Base-by-base conservation (phyloP, 2,329 filamentous ascomycete species). In the Sclerotinia minor region DNA sequence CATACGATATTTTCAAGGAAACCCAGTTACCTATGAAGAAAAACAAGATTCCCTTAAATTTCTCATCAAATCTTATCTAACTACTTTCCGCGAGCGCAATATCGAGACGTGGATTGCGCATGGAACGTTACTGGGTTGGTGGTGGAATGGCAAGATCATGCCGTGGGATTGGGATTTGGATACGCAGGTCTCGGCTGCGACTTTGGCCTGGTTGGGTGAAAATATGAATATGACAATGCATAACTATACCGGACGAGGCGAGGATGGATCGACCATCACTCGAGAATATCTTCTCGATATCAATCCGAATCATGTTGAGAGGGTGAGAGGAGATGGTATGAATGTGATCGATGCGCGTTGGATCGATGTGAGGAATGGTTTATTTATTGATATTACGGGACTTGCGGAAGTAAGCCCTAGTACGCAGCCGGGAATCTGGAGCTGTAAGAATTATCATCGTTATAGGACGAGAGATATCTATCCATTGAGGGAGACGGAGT, bases 111-210 rank as follows among this genome's bases (percentile, higher is more conserved):
- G 92, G 92, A 87, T 96, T 69, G 92, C 92, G 50, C 92, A 96
- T 78, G 92, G 92, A 60, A 93, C 92, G 5, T 80, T 95, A 61
- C 81, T 96, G 29, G 92, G 92, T 17, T 96, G 92, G 92, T 95
- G 91, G 90, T 96, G 92, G 92, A 94, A 92, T 76, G 84, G 82
- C 53, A 80, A 87, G 79, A 87, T 92, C 76, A 87, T 94, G 80
- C 91, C 91, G 0, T 94, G 91, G 91, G 92, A 95, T 78, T 91
- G 88, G 81, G 92, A 96, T 77, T 81, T 95, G 57, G 92, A 96
- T 78, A 91, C 91, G 0, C 92, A 95, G 79, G 87, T 95, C 38
- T 86, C 87, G 24, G 85, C 84, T 67, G 80, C 82, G 44, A 93
- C 91, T 0, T 82, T 95, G 57, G 78, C 81, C 47, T 87, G 87